These are phyloP conservation scores for Talaromyces sp. DNA, from an alignment of 2,329 filamentous ascomycete species.

Conservation along the genomic window DNA sequence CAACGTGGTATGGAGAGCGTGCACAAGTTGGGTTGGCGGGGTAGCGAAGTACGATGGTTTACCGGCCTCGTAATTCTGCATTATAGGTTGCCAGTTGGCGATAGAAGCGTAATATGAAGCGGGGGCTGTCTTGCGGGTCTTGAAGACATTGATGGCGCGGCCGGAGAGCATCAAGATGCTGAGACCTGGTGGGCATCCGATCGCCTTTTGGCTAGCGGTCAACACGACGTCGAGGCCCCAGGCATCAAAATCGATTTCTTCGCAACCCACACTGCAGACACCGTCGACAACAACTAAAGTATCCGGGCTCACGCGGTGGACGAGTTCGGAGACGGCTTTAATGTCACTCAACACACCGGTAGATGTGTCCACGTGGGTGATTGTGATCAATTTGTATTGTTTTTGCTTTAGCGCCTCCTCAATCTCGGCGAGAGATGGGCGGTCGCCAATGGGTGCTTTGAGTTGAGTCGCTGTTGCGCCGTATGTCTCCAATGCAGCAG, in stretches of 20 bases:
- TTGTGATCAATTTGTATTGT: slow-evolving; percentile 88
- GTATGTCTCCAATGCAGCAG: slow-evolving; percentile 86
- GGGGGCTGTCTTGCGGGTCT: slow-evolving; percentile 75
- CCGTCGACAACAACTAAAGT: slow-evolving; percentile 92
- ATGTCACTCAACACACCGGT: slow-evolving; percentile 94
- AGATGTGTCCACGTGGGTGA: slow-evolving; percentile 96
- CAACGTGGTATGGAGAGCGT: slow-evolving; percentile 85
- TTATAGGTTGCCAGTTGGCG: slow-evolving; percentile 97
- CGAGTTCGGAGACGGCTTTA: slow-evolving; percentile 75
- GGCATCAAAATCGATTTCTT: slow-evolving; percentile 93
- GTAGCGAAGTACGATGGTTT: slow-evolving; percentile 98
- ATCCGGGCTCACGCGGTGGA: slow-evolving; percentile 82
- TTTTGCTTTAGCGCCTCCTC: slow-evolving; percentile 86
- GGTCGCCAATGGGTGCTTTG: slow-evolving; percentile 81
- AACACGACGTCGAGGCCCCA: slow-evolving; percentile 92
- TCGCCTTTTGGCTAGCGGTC: slow-evolving; percentile 94
- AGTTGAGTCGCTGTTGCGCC: slow-evolving; percentile 87
- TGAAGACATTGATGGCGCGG: slow-evolving; percentile 75
- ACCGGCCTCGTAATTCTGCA: slow-evolving; percentile 98
- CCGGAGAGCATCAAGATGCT: slow-evolving; percentile 93
- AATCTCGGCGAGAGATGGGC: slow-evolving; percentile 81
- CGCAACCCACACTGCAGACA: slow-evolving; percentile 92
- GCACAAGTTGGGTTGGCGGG: slow-evolving; percentile 88
- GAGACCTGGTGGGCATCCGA: slow-evolving; percentile 89
- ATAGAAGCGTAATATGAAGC: slow-evolving; percentile 92